Base-by-base conservation (phyloP, 192 early-diverging fungal genomes). In the Tieghemiomyces parasiticus region DNA sequence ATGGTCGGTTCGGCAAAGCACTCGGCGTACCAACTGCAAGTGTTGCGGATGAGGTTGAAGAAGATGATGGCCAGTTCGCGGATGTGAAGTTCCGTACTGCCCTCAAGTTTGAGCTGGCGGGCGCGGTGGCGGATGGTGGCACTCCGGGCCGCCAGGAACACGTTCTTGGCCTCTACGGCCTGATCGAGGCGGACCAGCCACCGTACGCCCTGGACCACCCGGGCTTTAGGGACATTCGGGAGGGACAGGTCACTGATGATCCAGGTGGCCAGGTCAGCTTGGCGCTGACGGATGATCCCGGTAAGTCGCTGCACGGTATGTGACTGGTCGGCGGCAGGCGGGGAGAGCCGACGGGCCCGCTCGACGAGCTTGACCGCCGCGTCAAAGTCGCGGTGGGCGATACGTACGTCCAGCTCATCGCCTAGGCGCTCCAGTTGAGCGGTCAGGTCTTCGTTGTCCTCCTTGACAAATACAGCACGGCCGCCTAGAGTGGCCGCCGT, bases 21-120 rank as follows among this genome's bases (percentile, higher is more conserved):
- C 34, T 74, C 80, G 51, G 83, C 75, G 68, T 91, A 99, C 95
- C 95, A 99, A 60, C 95, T 90, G 61, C 90, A 93, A 0, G 95
- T 97, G 66, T 93, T 96, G 63, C 86, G 81, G 65, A 97, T 88
- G 48, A 94, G 69, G 12, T 86, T 76, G 65, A 99, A 99, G 31
- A 90, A 84, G 29, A 95, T 81, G 45, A 92, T 72, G 0, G 91
- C 85, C 46, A 93, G 75, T 67, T 92, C 86, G 58, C 80, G 77
- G 33, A 97, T 88, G 63, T 96, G 92, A 42, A 80, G 67, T 19
- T 81, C 68, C 44, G 91, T 88, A 61, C 94, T 90, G 30, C 89
- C 94, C 69, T 95, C 90, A 34, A 93, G 84, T 53, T 81, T 81
- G 48, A 95, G 80, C 65, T 91, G 90, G 33, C 73, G 58, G 47